Evolutionary conservation across 164 flowering plant genomes (phyloP), one percentile per base, ranked within the genome.

Genomic region (Vitis rupestris): DNA sequence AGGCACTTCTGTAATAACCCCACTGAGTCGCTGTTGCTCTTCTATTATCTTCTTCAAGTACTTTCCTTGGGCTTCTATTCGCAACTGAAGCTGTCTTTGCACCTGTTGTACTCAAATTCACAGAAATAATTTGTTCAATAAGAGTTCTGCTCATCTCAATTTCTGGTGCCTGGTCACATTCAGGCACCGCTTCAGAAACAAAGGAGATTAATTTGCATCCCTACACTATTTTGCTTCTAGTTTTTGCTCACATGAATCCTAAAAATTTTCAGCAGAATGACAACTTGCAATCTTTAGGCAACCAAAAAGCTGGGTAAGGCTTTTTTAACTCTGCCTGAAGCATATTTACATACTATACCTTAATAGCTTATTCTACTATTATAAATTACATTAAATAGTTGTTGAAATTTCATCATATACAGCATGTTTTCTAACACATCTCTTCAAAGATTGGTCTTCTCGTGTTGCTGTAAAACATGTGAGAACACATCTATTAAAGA

Each of bases 1-100:
- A 17, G 93, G 85, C 0, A 66, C 81, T 53, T 88, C 95, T 14
- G 81, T 74, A 64, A 87, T 81, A 73, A 80, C 88, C 66, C 90
- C 95, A 78, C 90, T 76, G n/a, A 89, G 81, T 50, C 90, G 79
- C 49, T 94, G 97, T 73, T 94, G 98, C 81, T 94, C 97, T 78
- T 94, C 98, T 27, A 94, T 88, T 27, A 94, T 94, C 80, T 90
- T 94, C 83, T 94, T 89, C 68, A 94, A 84, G 67, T 92, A 94
- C 81, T 90, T 87, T 31, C 97, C 97, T 80, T 94, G 98, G 44
- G 98, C 98, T 86, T 94, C 98, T 48, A 94, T 94, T 29, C 97
- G 85, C 51, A 94, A 78, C 74, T 92, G 98, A 49, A 94, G 86
- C 74, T 94, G 98, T 77, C 91, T 89, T 71, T 92, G 97, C 59